Percentiles rank a stretch among this genome's conserved stretches.
These are phyloP conservation scores for Boletus sp. DNA, from an alignment of 1,284 basidiomycete genomes.

Conservation along the genomic window DNA sequence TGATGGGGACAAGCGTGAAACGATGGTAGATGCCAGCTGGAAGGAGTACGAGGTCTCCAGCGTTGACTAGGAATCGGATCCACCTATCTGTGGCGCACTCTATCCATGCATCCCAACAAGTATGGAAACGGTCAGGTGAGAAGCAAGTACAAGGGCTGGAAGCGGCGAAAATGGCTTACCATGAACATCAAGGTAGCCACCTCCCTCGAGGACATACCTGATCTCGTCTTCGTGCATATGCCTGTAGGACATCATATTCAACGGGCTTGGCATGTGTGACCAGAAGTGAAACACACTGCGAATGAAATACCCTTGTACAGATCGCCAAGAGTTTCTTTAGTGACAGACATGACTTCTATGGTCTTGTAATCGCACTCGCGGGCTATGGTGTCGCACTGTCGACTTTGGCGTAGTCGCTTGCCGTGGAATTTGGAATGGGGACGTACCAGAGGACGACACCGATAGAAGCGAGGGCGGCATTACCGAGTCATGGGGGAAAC, in stretches of 20 bases:
- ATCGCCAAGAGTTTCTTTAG: constrained; percentile 71
- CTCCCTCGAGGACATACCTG: constrained; percentile 76
- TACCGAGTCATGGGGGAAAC: constrained; percentile 67
- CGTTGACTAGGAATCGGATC: constrained; percentile 66
- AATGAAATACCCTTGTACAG: constrained; percentile 76
- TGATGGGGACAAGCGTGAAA: constrained; percentile 60
- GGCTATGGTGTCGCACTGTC: constrained; percentile 63
- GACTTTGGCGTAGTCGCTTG: constrained; percentile 48
- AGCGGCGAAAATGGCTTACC: constrained; percentile 39
- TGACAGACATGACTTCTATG: constrained; percentile 71
- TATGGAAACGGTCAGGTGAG: neutral
- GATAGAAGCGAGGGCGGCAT: constrained; percentile 47
- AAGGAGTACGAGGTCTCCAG: constrained; percentile 71
- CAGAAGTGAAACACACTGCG: constrained; percentile 52
- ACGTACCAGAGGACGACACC: constrained; percentile 64
- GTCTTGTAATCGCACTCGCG: constrained; percentile 71
- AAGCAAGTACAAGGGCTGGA: neutral
- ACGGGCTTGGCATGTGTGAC: neutral
- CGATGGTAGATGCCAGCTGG: constrained; percentile 83
- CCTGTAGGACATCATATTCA: constrained; percentile 35
- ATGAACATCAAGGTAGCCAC: constrained; percentile 82
- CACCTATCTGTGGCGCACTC: constrained; percentile 59
- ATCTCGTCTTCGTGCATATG: constrained; percentile 92
- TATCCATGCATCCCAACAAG: constrained; percentile 21
- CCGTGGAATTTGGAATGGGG: constrained; percentile 52